A percentile compares a stretch with the other conserved stretches of the same genome.
These are phyloP conservation scores for Coemansia sp. DNA, from an alignment of 192 early-diverging fungal genomes.

Conservation along the genomic window DNA sequence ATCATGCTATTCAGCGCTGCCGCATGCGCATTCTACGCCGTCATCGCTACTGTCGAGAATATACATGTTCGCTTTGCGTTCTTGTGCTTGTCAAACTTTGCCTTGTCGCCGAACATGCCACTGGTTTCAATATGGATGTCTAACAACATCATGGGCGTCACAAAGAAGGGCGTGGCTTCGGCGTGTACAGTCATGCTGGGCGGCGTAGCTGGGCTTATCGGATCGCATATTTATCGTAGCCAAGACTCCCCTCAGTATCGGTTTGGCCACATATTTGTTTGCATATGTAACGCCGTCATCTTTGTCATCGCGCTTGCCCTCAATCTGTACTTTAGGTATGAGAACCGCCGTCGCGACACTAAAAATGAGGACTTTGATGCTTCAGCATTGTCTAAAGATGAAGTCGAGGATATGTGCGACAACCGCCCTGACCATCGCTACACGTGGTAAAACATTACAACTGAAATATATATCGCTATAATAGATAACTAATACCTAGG, in stretches of 20 bases:
- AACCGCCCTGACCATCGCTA: constrained; percentile 43
- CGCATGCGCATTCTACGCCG: constrained; percentile 55
- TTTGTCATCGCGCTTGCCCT: constrained; percentile 32
- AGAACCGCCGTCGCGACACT: constrained; percentile 37
- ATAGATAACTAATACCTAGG: not conserved
- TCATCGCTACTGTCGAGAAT: constrained; percentile 46
- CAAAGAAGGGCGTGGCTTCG: constrained; percentile 59
- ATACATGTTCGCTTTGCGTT: constrained; percentile 36
- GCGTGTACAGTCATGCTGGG: constrained; percentile 53
- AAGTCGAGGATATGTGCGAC: constrained; percentile 39
- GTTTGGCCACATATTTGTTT: constrained; percentile 51
- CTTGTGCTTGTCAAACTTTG: constrained; percentile 45
- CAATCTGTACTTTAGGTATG: constrained; percentile 34
- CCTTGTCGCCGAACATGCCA: constrained; percentile 49
- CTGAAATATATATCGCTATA: not conserved
- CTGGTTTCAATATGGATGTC: constrained; percentile 58
- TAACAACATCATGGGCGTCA: constrained; percentile 60
- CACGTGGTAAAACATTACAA: constrained; percentile 13
- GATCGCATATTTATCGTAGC: constrained; percentile 62
- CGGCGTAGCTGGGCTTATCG: constrained; percentile 54
- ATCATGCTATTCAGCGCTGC: constrained; percentile 52
- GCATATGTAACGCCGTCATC: constrained; percentile 36
- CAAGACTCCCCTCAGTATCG: constrained; percentile 55
- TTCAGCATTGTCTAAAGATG: constrained; percentile 13
- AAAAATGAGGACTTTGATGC: constrained; percentile 16